Percentiles rank a stretch among this genome's conserved stretches.
phyloP scores from a whole-genome alignment of 805 yeast species.

The Zygosaccharomyces pseudorouxii region DNA sequence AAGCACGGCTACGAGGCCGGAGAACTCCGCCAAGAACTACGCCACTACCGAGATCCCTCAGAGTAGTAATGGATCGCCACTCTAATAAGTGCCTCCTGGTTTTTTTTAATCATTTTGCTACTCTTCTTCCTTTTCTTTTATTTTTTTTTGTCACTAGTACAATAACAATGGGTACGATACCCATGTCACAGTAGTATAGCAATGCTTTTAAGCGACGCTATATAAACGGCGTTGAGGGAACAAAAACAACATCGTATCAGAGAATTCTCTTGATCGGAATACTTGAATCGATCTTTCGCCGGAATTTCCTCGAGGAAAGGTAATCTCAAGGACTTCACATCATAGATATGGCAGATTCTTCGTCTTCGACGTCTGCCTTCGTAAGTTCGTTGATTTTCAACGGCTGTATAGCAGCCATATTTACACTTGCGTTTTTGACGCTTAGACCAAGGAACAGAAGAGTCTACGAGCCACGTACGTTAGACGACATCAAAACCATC shows the following conservation, averaged over 20 bases:
- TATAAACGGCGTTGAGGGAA: no score
- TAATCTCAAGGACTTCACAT: neutral
- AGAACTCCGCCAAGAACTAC: no score
- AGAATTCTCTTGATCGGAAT: no score
- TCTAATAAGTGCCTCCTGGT: no score
- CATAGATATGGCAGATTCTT: slow-evolving; percentile 19
- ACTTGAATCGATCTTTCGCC: no score
- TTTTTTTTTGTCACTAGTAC: no score
- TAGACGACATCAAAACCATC: slow-evolving; percentile 34
- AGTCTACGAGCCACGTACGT: slow-evolving; percentile 77
- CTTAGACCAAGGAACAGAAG: slow-evolving; percentile 62
- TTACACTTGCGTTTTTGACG: slow-evolving; percentile 54
- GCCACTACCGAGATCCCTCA: neutral
- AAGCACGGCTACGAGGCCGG: neutral
- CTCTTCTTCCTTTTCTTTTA: no score
- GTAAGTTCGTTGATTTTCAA: slow-evolving; percentile 68
- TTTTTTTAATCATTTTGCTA: no score
- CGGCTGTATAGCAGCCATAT: slow-evolving; percentile 53
- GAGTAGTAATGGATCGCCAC: neutral
- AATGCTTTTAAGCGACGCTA: no score
- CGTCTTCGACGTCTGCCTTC: slow-evolving; percentile 71
- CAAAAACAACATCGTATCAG: no score
- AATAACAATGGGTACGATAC: no score
- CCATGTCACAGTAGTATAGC: no score
- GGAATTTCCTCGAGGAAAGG: neutral